phyloP scores from a whole-genome alignment of 768 basidiomycete species.

The Lentinula aciculospora region DNA sequence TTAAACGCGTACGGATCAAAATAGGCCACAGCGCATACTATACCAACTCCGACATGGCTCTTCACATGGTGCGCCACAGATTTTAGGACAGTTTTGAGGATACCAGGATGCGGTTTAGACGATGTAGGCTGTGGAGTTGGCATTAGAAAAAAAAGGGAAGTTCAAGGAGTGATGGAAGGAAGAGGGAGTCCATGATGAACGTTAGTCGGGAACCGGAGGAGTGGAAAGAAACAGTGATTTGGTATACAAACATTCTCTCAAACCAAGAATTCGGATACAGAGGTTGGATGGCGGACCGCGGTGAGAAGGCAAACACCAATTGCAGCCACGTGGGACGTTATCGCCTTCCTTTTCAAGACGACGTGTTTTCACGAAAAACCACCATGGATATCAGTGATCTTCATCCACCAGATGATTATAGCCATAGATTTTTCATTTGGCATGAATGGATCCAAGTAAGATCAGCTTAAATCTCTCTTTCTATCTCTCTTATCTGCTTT shows the following conservation, averaged over 20 bases:
- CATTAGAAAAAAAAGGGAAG: slow-evolving; percentile 8
- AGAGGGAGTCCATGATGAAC: slow-evolving; percentile 22
- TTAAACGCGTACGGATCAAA: slow-evolving; percentile 53
- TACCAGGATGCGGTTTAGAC: not conserved
- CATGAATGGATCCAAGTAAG: slow-evolving; percentile 82
- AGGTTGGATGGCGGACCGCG: not conserved
- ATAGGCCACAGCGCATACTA: slow-evolving; percentile 71
- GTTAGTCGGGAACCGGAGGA: slow-evolving; percentile 23
- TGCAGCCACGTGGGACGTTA: slow-evolving; percentile 1
- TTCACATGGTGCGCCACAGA: slow-evolving; percentile 22
- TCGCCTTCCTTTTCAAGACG: slow-evolving; percentile 1
- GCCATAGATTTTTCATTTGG: slow-evolving; percentile 83
- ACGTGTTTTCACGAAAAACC: not conserved
- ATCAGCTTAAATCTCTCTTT: not conserved
- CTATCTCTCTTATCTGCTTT: not conserved
- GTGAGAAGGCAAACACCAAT: not conserved
- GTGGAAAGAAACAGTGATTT: slow-evolving; percentile 18
- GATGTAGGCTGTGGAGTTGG: slow-evolving; percentile 7
- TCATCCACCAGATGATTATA: slow-evolving; percentile 78
- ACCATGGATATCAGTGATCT: slow-evolving; percentile 54
- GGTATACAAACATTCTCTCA: slow-evolving; percentile 14
- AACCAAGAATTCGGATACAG: not conserved
- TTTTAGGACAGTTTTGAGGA: slow-evolving; percentile 1
- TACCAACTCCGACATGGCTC: slow-evolving; percentile 57
- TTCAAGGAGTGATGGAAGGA: slow-evolving; percentile 7